Base-by-base conservation (phyloP, 257 asterid genomes). In the Lantana camara region DNA sequence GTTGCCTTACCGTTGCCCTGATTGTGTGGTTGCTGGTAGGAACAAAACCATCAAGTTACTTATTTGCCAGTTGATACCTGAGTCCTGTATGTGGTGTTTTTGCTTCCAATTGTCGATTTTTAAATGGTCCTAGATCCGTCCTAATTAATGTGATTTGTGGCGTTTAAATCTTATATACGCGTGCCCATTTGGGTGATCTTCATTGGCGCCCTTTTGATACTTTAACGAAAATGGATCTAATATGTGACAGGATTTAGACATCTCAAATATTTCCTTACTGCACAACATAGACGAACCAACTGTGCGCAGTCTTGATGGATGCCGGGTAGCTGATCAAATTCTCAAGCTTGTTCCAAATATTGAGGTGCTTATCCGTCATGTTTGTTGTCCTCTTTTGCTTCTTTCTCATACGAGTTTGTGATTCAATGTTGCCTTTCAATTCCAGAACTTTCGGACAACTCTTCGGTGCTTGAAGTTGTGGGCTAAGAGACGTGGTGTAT, bases 401-500 rank as follows among this genome's bases (percentile, higher is more conserved):
- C n/a, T 42, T 5, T 0, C 8, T 5, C 50, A 14, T 52, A 35
- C 1, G 19, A n/a, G n/a, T n/a, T n/a, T 53, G 19, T 30, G 7
- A 29, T 34, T 24, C 30, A 17, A 41, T 41, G n/a, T n/a, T 59
- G 22, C 47, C 56, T 35, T 53, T 9, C 63, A 51, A 30, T 57
- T 49, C 55, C 68, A 90, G 96, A 79, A 87, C 71, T 94, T 94
- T 72, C 80, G 96, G 68, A 80, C 80, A 6, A 82, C 96, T 1
- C 90, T 94, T 64, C 80, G 85, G 27, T 94, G 97, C 73, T 57
- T 94, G 30, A 94, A 86, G 78, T 86, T 88, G 51, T 94, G 96
- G 99, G 99, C 99, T 61, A 88, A 83, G 78, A 79, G 84, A 44
- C 99, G 97, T 24, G 96, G 98, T 17, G 91, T 90, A 45, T 94